phyloP scores from a whole-genome alignment of 1,284 basidiomycete genomes.

The Porphyrellus sp. region DNA sequence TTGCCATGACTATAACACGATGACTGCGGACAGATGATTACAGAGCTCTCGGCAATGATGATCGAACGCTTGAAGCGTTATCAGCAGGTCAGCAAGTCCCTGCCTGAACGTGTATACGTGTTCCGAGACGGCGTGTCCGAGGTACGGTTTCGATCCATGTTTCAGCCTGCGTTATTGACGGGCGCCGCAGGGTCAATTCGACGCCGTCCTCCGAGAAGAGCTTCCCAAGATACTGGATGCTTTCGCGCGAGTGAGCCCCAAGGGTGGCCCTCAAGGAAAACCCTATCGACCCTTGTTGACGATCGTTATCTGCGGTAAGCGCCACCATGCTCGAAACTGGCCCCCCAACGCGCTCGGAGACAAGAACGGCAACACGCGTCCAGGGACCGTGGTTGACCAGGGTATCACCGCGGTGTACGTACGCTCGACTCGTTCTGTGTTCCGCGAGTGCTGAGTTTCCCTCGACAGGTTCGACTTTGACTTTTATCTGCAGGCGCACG shows the following conservation, averaged over 20 bases:
- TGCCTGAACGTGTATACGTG: constrained; percentile 56
- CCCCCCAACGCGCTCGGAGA: constrained; percentile 50
- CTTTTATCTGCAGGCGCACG: constrained; percentile 76
- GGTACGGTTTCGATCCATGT: constrained; percentile 34
- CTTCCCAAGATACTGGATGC: constrained; percentile 58
- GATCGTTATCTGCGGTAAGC: constrained; percentile 77
- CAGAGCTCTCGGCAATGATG: constrained; percentile 62
- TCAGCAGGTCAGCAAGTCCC: constrained; percentile 46
- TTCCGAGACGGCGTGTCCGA: constrained; percentile 75
- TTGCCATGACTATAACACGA: neutral
- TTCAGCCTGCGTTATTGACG: constrained; percentile 1
- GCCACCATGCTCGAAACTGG: constrained; percentile 70
- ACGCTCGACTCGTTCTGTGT: neutral
- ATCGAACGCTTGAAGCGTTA: constrained; percentile 61
- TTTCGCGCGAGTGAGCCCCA: constrained; percentile 49
- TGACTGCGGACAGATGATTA: constrained; percentile 53
- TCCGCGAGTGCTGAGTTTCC: neutral
- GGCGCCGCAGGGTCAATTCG: constrained; percentile 60
- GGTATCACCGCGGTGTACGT: constrained; percentile 65
- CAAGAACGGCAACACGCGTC: constrained; percentile 66
- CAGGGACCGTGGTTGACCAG: constrained; percentile 73
- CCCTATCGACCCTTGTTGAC: constrained; percentile 61
- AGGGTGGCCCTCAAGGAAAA: constrained; percentile 30
- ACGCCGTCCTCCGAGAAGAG: constrained; percentile 55
- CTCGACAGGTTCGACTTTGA: constrained; percentile 60